phyloP scores from a whole-genome alignment of 257 asterid genomes.

The Linderniella brevidens region DNA sequence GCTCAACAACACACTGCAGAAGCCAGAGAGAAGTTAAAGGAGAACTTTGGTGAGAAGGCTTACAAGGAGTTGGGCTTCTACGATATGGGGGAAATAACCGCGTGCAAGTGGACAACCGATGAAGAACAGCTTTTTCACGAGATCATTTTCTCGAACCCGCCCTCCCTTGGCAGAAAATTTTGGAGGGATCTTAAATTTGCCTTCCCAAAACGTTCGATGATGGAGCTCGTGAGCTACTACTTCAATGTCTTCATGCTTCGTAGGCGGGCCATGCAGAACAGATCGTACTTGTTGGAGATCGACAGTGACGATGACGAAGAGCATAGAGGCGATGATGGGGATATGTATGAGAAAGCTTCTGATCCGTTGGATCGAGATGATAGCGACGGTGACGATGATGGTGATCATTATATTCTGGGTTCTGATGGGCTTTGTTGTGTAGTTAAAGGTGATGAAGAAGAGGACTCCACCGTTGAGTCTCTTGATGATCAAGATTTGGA shows the following conservation, averaged over 20 bases:
- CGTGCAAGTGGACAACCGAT: conserved; percentile 49
- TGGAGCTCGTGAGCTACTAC: conserved; percentile 66
- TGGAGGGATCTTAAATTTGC: conserved; percentile 50
- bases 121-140: conserved; percentile 55
- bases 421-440: conserved; percentile 9
- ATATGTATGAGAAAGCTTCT: no score
- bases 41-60: conserved; percentile 23
- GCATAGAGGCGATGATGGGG: no score
- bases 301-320: conserved; percentile 83
- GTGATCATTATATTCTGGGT: background rate
- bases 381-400: conserved; percentile 11
- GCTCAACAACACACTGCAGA: conserved; percentile 51
- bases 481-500: conserved; percentile 27
- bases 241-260: conserved; percentile 66
- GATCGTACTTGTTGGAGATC: conserved; percentile 42
- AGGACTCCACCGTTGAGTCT: conserved; percentile 38
- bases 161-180: conserved; percentile 34
- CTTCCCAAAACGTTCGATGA: conserved; percentile 40
- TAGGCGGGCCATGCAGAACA: conserved; percentile 57
- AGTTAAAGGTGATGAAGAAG: conserved; percentile 30
- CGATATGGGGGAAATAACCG: conserved; percentile 65
- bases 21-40: conserved; percentile 40
- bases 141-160: conserved; percentile 46
- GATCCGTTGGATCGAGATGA: no score
- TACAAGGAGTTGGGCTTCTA: conserved; percentile 44